Conservation (phyloP, 495 filamentous ascomycete species). For the Penicillium steckii region DNA sequence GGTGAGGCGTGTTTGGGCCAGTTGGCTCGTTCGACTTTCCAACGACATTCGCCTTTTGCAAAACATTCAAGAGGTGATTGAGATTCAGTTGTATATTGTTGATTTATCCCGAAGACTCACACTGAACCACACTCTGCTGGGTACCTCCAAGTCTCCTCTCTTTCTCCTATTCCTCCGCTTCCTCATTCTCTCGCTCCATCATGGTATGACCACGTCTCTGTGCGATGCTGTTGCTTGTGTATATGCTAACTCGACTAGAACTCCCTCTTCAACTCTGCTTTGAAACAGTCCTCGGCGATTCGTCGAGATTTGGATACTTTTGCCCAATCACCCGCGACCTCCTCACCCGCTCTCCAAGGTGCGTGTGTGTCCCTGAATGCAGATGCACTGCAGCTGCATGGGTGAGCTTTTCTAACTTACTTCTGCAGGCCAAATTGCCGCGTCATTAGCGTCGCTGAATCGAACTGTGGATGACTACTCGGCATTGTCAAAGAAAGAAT, state of each 20-base stretch:
- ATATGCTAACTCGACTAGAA: conserved; percentile 51
- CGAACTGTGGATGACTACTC: conserved; percentile 95
- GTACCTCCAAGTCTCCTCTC: neutral
- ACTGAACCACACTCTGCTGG: neutral
- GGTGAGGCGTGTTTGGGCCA: neutral
- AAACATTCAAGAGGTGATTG: neutral
- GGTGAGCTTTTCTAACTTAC: conserved; percentile 26
- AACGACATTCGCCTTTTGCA: neutral
- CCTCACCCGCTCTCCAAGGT: conserved; percentile 67
- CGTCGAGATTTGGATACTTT: conserved; percentile 80
- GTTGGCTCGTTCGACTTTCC: neutral
- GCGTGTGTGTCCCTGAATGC: conserved; percentile 2
- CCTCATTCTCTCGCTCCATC: conserved; percentile 3
- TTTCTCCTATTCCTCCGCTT: neutral
- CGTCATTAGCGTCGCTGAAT: conserved; percentile 82
- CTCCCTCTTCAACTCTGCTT: conserved; percentile 90
- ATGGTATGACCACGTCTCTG: conserved; percentile 22
- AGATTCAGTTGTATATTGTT: no score
- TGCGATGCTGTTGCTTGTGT: no score
- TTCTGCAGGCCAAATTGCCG: conserved; percentile 68
- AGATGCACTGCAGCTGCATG: neutral
- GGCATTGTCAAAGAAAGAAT: conserved; percentile 78
- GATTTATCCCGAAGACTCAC: no score
- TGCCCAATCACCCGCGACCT: conserved; percentile 57
- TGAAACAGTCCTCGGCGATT: conserved; percentile 87